Evolutionary conservation across 2,329 filamentous ascomycete species (phyloP).

Genomic region (Phialophora tarda): DNA sequence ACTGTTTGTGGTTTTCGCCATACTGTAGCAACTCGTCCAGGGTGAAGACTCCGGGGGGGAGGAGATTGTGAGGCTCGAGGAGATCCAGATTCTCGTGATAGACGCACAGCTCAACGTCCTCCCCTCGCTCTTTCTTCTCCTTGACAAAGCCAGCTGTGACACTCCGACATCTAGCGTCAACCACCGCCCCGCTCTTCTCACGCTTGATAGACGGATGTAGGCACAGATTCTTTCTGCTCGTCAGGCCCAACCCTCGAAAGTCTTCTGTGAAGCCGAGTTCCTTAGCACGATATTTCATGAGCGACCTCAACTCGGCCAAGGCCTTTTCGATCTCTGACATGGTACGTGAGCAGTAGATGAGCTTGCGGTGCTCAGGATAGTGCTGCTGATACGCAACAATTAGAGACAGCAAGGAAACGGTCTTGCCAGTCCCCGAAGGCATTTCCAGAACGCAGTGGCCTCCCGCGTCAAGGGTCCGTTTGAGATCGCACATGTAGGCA

Average conservation of each 20-base stretch:
- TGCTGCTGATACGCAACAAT: constrained; percentile 97
- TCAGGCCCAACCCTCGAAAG: constrained; percentile 87
- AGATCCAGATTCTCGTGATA: constrained; percentile 98
- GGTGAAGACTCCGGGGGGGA: constrained; percentile 95
- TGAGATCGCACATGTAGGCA: constrained; percentile 84
- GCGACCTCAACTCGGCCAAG: constrained; percentile 81
- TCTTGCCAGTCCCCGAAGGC: constrained; percentile 98
- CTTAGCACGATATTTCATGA: constrained; percentile 93
- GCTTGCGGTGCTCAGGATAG: constrained; percentile 89
- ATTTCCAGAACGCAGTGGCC: constrained; percentile 98
- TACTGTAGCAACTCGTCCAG: constrained; percentile 87
- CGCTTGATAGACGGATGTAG: constrained; percentile 94
- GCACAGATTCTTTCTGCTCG: constrained; percentile 96
- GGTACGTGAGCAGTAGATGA: constrained; percentile 98
- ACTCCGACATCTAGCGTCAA: constrained; percentile 94
- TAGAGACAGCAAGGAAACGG: constrained; percentile 88
- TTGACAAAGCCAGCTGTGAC: constrained; percentile 96
- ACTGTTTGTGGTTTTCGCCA: constrained; percentile 94
- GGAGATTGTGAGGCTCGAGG: constrained; percentile 90
- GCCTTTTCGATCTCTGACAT: constrained; percentile 99
- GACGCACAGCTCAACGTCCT: constrained; percentile 90
- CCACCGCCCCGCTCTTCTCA: constrained; percentile 91
- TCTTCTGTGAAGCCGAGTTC: constrained; percentile 91
- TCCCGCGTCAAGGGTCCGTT: constrained; percentile 86
- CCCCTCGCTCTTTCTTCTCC: constrained; percentile 94